A percentile compares a stretch with the other conserved stretches of the same genome.
These are phyloP conservation scores for Aciculosporium take DNA, from an alignment of 2,329 filamentous ascomycete species.

Conservation along the genomic window DNA sequence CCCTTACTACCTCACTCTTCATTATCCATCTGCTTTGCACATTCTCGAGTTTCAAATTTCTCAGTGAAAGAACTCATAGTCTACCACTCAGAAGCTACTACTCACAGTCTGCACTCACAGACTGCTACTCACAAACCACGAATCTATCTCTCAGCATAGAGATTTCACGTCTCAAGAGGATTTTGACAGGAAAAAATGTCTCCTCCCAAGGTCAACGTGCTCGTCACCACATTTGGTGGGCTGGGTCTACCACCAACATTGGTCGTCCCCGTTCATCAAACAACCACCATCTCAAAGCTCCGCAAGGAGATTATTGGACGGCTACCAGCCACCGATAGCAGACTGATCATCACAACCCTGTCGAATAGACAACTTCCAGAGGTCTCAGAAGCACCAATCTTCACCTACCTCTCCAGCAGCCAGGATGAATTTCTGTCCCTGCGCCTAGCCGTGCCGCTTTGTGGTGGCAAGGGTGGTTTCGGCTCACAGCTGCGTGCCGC, in stretches of 20 bases:
- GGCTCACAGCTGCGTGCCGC: slow-evolving; percentile 93
- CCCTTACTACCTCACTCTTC: not conserved
- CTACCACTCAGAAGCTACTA: not conserved
- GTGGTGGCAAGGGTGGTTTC: slow-evolving; percentile 94
- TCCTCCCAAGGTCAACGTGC: slow-evolving; percentile 54
- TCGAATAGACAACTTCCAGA: slow-evolving; percentile 56
- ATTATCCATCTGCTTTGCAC: too few species aligned
- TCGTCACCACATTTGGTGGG: slow-evolving; percentile 74
- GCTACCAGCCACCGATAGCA: slow-evolving; percentile 40
- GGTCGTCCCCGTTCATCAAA: slow-evolving; percentile 54
- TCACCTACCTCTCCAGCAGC: slow-evolving; percentile 41
- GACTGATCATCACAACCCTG: slow-evolving; percentile 68
- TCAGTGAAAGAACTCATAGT: not conserved
- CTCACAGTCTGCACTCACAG: not conserved
- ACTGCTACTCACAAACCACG: not conserved
- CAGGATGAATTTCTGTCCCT: slow-evolving; percentile 65
- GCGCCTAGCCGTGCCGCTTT: slow-evolving; percentile 63
- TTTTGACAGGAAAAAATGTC: slow-evolving; percentile 30
- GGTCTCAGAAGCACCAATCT: slow-evolving; percentile 40
- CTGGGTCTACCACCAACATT: slow-evolving; percentile 72
- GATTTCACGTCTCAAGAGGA: too few species aligned
- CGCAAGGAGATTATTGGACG: slow-evolving; percentile 46
- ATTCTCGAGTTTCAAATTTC: not conserved
- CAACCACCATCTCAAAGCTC: slow-evolving; percentile 54
- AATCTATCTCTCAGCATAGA: too few species aligned